These are phyloP conservation scores for Vararia minispora DNA, from an alignment of 768 basidiomycete species.

Conservation along the genomic window DNA sequence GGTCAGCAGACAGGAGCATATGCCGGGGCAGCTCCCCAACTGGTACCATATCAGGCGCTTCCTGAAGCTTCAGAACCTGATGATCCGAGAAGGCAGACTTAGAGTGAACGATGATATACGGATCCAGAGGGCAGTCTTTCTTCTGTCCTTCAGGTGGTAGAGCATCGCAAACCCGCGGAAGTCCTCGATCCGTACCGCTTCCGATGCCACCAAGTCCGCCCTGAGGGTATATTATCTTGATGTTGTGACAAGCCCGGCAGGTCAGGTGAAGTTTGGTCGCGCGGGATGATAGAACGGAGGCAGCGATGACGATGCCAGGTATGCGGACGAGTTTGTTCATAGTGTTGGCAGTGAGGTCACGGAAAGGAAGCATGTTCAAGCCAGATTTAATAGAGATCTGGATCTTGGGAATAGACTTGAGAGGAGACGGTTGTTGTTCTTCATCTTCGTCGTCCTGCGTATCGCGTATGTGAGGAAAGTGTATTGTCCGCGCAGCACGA, in stretches of 20 bases:
- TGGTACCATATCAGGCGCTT: slow-evolving; percentile 99
- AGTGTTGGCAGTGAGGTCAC: slow-evolving; percentile 86
- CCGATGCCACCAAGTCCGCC: slow-evolving; percentile 82
- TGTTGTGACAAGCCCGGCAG: slow-evolving; percentile 81
- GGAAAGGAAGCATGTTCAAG: slow-evolving; percentile 86
- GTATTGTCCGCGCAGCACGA: slow-evolving; percentile 69
- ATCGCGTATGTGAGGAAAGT: slow-evolving; percentile 79
- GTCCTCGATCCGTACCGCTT: slow-evolving; percentile 69
- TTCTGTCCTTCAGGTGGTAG: slow-evolving; percentile 69
- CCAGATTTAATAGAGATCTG: slow-evolving; percentile 87
- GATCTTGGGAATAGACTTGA: slow-evolving; percentile 58
- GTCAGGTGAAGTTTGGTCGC: slow-evolving; percentile 88
- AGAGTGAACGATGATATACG: slow-evolving; percentile 90
- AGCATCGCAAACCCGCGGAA: slow-evolving; percentile 85
- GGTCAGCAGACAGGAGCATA: slow-evolving; percentile 84
- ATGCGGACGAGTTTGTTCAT: slow-evolving; percentile 95
- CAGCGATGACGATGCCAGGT: slow-evolving; percentile 96
- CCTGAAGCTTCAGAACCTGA: slow-evolving; percentile 93
- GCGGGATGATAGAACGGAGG: slow-evolving; percentile 85
- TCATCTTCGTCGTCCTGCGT: slow-evolving; percentile 32
- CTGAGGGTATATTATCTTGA: slow-evolving; percentile 66
- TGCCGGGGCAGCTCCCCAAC: slow-evolving; percentile 96
- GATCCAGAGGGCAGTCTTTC: slow-evolving; percentile 93
- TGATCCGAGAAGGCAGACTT: slow-evolving; percentile 93
- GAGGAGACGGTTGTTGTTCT: slow-evolving; percentile 32